Evolutionary conservation across 768 basidiomycete genomes (phyloP).

Genomic region (Amanita pallidorosea): DNA sequence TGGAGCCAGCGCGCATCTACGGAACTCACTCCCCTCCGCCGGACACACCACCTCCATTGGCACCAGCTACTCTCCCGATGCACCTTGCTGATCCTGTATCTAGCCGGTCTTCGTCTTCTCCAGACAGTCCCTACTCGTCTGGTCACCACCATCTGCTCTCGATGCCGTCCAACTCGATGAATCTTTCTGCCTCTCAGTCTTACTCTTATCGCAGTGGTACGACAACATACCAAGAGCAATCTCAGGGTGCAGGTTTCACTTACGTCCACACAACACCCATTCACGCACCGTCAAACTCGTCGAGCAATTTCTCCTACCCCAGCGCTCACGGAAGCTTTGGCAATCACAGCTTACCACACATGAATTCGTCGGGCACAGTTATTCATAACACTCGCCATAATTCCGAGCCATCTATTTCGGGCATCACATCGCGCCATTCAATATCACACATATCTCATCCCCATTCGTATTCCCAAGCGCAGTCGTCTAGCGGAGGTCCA

Average conservation of each 20-base stretch:
- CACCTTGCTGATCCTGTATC: constrained; percentile 24
- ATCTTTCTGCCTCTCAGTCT: constrained; percentile 11
- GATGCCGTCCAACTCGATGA: constrained; percentile 14
- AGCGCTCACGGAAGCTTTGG: constrained; percentile 17
- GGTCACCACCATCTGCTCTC: constrained; percentile 16
- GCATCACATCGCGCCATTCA: constrained; percentile 41
- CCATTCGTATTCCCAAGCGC: constrained; percentile 28
- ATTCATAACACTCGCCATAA: constrained; percentile 11
- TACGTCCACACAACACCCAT: constrained; percentile 28
- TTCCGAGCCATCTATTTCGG: constrained; percentile 16
- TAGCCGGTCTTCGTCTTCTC: constrained; percentile 34
- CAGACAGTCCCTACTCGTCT: constrained; percentile 31
- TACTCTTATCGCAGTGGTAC: constrained; percentile 30
- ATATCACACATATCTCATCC: constrained; percentile 53
- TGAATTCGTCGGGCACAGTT: constrained; percentile 13
- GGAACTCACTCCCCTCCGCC: constrained; percentile 31
- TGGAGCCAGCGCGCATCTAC: constrained; percentile 32
- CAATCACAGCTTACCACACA: constrained; percentile 13
- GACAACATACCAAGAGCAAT: constrained; percentile 35
- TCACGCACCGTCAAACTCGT: constrained; percentile 14
- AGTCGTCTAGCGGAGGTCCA: constrained; percentile 25
- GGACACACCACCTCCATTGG: constrained; percentile 44
- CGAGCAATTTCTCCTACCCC: constrained; percentile 21
- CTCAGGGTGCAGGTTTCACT: constrained; percentile 22
- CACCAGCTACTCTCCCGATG: constrained; percentile 36